Base-by-base conservation (phyloP, 1,139 yeast genomes). In the Geotrichum europaeum region DNA sequence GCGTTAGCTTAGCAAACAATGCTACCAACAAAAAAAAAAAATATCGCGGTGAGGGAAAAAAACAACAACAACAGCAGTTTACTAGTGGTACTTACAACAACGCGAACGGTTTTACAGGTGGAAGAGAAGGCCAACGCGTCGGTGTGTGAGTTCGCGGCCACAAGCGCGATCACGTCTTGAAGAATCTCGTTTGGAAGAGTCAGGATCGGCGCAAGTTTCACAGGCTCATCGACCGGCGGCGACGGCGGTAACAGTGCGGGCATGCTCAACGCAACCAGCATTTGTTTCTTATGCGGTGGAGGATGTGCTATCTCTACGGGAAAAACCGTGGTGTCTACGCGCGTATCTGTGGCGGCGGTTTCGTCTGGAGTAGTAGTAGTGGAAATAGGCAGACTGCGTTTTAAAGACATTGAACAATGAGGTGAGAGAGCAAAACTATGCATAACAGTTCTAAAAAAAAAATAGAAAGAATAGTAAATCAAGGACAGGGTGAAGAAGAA, bases 151-250 rank as follows among this genome's bases (percentile, higher is more conserved):
- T n/a, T 49, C 10, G 49, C 25, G 9, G 50, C 55, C 28, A 59
- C 57, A 7, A 59, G 25, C n/a, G 25, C 45, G 40, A 59, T 20
- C 13, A 59, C 40, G 18, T 32, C 53, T 28, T 50, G 50, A 3
- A 59, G 51, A 24, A 59, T 51, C 40, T 59, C 62, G 24, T 58
- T 52, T 1, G 62, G 62, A 5, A 58, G 51, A 10, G 55, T 30
- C 28, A 58, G 32, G 18, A 59, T 40, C 24, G 24, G 22, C 10
- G 51, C 30, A 13, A 32, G 25, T 7, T 43, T 32, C n/a, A 12
- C 25, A 18, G 40, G 18, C 9, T 54, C 56, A n/a, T 36, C 43
- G 7, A 43, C 25, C 12, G 56, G 56, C 25, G 56, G 56, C 6
- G 56, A 54, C 5, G 51, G 51, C 3, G 56, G 56, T 15, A 54